Evolutionary conservation across 129 eudicot genomes (phyloP).

Genomic region (Flaveria ramosissima): DNA sequence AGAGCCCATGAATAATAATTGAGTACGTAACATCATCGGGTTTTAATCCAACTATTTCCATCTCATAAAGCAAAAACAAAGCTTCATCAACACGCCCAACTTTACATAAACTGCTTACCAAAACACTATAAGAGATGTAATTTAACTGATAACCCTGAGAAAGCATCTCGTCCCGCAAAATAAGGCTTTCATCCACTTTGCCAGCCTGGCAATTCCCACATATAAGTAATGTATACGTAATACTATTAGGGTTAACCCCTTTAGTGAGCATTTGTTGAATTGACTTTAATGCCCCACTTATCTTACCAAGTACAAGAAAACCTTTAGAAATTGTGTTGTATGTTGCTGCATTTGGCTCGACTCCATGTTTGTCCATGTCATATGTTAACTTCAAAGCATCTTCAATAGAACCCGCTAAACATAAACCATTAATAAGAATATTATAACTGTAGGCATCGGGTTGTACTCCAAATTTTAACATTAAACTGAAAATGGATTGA

Average conservation of each 20-base stretch:
- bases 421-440: slow-evolving; percentile 80
- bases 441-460: slow-evolving; percentile 88
- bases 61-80: slow-evolving; percentile 54
- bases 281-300: slow-evolving; percentile 45
- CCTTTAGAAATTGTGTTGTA: slow-evolving; percentile 78
- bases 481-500: slow-evolving; percentile 70
- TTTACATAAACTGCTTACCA: slow-evolving; percentile 72
- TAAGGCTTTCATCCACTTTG: slow-evolving; percentile 55
- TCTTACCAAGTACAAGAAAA: slow-evolving; percentile 63
- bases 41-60: slow-evolving; percentile 51
- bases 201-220: slow-evolving; percentile 80
- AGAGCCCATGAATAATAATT: slow-evolving; percentile 64
- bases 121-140: slow-evolving; percentile 51
- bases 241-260: slow-evolving; percentile 51
- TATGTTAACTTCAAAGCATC: slow-evolving; percentile 66
- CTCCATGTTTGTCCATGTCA: slow-evolving; percentile 80
- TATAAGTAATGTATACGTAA: slow-evolving; percentile 59
- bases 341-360: slow-evolving; percentile 67
- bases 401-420: slow-evolving; percentile 75
- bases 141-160: slow-evolving; percentile 52
- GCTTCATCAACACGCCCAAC: slow-evolving; percentile 62
- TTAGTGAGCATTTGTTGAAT: slow-evolving; percentile 45
- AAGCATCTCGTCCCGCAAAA: slow-evolving; percentile 66
- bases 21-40: slow-evolving; percentile 72
- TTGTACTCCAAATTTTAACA: slow-evolving; percentile 75